phyloP scores from a whole-genome alignment of 768 basidiomycete species.

The Auricularia heimuer region DNA sequence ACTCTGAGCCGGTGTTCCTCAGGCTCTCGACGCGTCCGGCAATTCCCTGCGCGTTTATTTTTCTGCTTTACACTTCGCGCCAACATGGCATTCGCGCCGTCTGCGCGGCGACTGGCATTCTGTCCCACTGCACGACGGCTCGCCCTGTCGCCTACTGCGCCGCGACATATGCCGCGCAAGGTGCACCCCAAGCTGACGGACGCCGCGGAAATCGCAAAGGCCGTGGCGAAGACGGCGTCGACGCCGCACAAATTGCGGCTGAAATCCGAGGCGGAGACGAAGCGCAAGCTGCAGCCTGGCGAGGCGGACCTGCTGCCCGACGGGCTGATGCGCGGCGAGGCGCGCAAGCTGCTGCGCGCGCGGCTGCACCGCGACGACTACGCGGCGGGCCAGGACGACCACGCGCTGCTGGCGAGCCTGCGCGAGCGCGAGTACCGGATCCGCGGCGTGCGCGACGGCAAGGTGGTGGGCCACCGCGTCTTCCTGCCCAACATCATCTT shows the following conservation, averaged over 20 bases:
- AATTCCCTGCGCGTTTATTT: neutral
- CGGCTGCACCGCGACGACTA: neutral
- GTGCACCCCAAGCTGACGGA: neutral
- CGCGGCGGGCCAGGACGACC: neutral
- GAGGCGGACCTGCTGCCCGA: neutral
- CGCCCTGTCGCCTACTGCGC: neutral
- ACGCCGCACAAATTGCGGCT: neutral
- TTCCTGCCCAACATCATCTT: conserved; percentile 87
- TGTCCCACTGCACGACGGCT: neutral
- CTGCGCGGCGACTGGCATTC: neutral
- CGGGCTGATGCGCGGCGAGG: neutral
- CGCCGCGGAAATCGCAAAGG: neutral
- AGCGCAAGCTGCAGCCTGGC: conserved; percentile 1
- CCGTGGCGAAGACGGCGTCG: neutral
- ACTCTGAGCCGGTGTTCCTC: too few relatives aligned
- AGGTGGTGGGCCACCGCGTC: conserved; percentile 68
- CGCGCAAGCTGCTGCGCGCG: neutral
- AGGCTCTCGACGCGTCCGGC: neutral
- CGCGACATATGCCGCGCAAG: neutral
- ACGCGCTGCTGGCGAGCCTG: neutral
- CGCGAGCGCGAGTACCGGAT: neutral
- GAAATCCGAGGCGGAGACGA: neutral
- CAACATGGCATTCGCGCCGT: neutral
- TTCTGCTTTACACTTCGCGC: neutral
- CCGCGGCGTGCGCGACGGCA: conserved; percentile 21